Evolutionary conservation across 108 stramenopile species (phyloP), one percentile per base, ranked within the genome.

Genomic region (Cyclotella sp.): DNA sequence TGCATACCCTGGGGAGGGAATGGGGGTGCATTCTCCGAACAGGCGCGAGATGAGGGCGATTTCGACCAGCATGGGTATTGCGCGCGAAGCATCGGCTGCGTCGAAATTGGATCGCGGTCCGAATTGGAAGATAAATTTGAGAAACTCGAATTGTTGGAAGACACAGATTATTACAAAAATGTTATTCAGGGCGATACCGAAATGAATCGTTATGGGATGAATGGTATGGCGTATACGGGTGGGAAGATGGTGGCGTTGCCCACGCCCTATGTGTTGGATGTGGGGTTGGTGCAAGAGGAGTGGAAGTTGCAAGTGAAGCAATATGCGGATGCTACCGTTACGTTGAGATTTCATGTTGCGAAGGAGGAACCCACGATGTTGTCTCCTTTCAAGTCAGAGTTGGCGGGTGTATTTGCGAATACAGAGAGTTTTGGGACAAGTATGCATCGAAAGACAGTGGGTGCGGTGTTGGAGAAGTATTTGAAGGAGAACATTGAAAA

Each of bases 1-100:
- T 80, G 79, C 34, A 24, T 40, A 6, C 68, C 73, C 14, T 1
- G 30, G 11, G 80, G 80, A 11, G 80, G 80, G 12, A 73, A 81
- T 46, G 80, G 80, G 2, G 21, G 21, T 3, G 51, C 13, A 3
- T 81, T 58, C 43, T 16, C 11, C 11, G 63, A 70, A 0, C 27
- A 59, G 27, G 80, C 68, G 21, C 40, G 47, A n/a, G n/a, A 10
- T 2, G 21, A 12, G 19, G 80, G 80, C 13, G 80, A 81, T 42
- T 65, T 81, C 9, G 80, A 81, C 26, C 26, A 46, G 15, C 46
- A 30, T 34, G 80, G 80, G 30, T 74, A 81, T 49, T 81, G 80
- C 27, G 73, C 47, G 14, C 40, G 80, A 28, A 63, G 42, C 22
- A 59, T 81, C 21, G 80, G 73, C 0, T 81, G 80, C 30, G 47